Evolutionary conservation across 331 rosid genomes (phyloP).

Genomic region (Pyrus hybrid): DNA sequence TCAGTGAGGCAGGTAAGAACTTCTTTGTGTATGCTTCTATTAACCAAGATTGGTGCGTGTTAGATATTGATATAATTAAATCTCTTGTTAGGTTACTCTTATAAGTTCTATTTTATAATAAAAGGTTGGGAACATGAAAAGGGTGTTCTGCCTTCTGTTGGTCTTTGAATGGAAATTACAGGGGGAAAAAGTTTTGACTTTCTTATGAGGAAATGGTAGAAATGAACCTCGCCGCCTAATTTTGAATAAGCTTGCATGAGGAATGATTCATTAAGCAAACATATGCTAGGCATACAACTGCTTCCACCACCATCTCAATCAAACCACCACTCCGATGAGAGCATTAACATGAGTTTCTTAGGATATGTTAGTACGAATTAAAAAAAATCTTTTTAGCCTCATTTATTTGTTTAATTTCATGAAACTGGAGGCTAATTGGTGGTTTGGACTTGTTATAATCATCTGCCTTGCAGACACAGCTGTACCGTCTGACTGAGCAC

Average conservation of each 20-base stretch:
- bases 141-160: background rate
- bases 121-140: background rate
- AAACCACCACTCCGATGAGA: background rate
- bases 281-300: background rate
- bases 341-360: background rate
- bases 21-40: conserved; percentile 2
- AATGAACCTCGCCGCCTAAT: background rate
- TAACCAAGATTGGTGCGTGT: background rate
- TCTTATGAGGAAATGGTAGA: background rate
- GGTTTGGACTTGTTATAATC: conserved; percentile 4
- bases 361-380: background rate
- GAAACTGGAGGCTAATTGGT: background rate
- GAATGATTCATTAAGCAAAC: background rate
- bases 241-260: background rate
- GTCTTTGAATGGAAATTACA: background rate
- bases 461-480: conserved; percentile 59
- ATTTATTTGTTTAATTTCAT: background rate
- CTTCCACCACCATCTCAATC: background rate
- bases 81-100: background rate
- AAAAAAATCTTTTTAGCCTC: background rate
- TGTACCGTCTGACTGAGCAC: conserved; percentile 77
- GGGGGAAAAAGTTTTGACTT: background rate
- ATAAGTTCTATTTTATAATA: background rate
- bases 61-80: background rate
- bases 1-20: conserved; percentile 86